phyloP scores from a whole-genome alignment of 768 basidiomycete species.

The Phlegmacium glaucopus region DNA sequence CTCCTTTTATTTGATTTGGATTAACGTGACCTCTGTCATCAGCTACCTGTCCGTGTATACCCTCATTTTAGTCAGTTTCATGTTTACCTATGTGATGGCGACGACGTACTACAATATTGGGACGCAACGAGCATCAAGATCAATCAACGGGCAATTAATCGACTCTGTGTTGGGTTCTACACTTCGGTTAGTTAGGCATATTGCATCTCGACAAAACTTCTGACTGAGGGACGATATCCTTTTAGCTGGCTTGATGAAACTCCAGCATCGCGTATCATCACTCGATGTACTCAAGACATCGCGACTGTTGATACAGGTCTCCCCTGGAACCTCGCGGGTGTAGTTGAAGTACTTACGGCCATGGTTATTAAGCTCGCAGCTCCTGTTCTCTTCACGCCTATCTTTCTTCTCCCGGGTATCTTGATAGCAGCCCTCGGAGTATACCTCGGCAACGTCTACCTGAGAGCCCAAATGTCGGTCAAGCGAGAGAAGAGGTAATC shows the following conservation, averaged over 20 bases:
- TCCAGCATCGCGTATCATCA: conserved; percentile 51
- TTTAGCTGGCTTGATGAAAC: conserved; percentile 48
- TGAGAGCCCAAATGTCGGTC: conserved; percentile 44
- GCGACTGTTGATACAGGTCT: conserved; percentile 49
- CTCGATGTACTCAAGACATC: conserved; percentile 68
- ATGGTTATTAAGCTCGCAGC: conserved; percentile 43
- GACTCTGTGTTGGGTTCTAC: conserved; percentile 57
- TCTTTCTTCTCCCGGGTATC: conserved; percentile 45
- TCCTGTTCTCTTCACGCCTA: conserved; percentile 41
- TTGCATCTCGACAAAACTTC: too few relatives aligned
- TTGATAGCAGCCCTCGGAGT: conserved; percentile 39
- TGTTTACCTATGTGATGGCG: conserved; percentile 28
- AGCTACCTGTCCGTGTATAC: conserved; percentile 43
- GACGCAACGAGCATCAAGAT: conserved; percentile 47
- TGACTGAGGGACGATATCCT: background rate
- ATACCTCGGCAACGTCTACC: conserved; percentile 40
- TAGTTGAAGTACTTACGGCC: conserved; percentile 26
- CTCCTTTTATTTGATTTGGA: background rate
- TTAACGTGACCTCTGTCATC: background rate
- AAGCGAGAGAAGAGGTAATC: conserved; percentile 45
- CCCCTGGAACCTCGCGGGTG: conserved; percentile 21
- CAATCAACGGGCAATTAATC: conserved; percentile 50
- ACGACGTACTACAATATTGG: conserved; percentile 44
- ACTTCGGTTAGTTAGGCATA: conserved; percentile 38
- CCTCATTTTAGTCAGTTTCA: conserved; percentile 5